Evolutionary conservation across 2,329 filamentous ascomycete species (phyloP).

Genomic region (Fonsecaea pugnacius): DNA sequence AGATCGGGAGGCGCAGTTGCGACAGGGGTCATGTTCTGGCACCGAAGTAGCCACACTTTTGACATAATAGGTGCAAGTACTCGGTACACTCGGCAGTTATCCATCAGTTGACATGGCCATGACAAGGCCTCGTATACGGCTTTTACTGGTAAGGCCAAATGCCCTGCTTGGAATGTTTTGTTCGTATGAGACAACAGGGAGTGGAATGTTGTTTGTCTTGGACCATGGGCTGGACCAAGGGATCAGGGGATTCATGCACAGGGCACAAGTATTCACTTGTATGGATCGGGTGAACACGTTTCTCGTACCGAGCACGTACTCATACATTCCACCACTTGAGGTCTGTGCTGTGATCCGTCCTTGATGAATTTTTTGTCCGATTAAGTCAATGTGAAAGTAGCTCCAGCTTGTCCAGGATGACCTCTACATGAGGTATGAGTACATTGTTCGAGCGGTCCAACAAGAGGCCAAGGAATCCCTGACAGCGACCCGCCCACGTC

Average conservation of each 20-base stretch:
- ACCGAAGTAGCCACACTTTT: not conserved
- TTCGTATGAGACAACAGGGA: not conserved
- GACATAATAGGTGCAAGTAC: not conserved
- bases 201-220: conserved; percentile 9
- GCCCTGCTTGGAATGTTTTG: not conserved
- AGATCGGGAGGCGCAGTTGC: conserved; percentile 1
- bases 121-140: not conserved
- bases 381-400: not conserved
- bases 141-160: not conserved
- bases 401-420: not conserved
- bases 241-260: not conserved
- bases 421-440: not conserved
- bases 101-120: not conserved
- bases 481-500: not conserved
- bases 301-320: too few species aligned
- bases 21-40: not conserved
- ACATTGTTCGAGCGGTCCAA: not conserved
- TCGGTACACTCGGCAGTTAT: too few species aligned
- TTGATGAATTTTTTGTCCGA: not conserved
- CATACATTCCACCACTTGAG: not conserved
- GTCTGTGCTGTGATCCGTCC: not conserved
- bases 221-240: not conserved
- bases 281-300: too few species aligned
- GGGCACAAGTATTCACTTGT: too few species aligned
- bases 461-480: not conserved